Evolutionary conservation across 176 grass and related monocot genomes (phyloP), one percentile per base, ranked within the genome.

Genomic region (Poa pratensis): DNA sequence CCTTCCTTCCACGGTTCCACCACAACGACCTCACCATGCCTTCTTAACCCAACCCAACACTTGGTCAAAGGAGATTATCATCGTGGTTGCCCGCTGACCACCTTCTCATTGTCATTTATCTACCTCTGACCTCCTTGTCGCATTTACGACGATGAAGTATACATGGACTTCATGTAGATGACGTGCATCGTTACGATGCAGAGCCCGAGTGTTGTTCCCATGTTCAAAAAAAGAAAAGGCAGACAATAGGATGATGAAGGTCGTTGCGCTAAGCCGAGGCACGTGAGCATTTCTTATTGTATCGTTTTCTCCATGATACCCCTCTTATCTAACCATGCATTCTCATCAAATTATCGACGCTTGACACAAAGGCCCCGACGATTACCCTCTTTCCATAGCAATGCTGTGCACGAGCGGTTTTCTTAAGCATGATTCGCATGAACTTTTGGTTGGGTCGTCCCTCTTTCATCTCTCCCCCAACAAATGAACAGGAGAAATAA

Each of bases 371-470:
- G 23, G 70, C 17, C 14, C 17, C 49, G 43, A 14, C 28, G 14
- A 50, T 52, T 30, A 75, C 14, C 16, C 46, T 32, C 26, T 75
- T 75, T 32, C 16, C 16, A 5, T 1, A 20, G 72, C 22, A 74
- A 50, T 45, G 23, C 7, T 9, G 71, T 74, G 45, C 43, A 45
- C 3, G 51, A 18, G 50, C 18, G 57, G 53, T 34, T 64, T 82
- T 71, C 24, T 62, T 80, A 17, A n/a, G 26, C 82, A 39, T 7
- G 69, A 78, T 78, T 90, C 73, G 10, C 53, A 45, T 34, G 45
- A 53, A 30, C 17, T 53, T 75, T 75, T 32, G 45, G 45, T 23
- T 42, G 42, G 42, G 42, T 11, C 5, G 27, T 49, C 30, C 32
- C 39, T 42, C 7, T 9, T 9, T 7, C 5, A 16, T 60, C 81